Evolutionary conservation across 805 yeast genomes (phyloP).

Genomic region (Myxozyma udenii): DNA sequence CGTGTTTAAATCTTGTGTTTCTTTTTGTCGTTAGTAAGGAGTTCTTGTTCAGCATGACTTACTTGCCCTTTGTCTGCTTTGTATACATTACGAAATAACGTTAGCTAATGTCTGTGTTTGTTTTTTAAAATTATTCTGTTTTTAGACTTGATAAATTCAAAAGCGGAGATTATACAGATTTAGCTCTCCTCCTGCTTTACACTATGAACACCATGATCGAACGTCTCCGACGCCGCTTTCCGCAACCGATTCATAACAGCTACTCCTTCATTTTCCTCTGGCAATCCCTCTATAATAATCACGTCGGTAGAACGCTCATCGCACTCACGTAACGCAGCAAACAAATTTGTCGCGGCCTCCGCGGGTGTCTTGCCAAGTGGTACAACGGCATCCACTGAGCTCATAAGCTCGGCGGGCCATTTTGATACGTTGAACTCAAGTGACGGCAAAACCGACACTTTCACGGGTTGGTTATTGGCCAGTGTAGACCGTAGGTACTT

Average conservation of each 20-base stretch:
- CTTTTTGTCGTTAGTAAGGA: too few species aligned
- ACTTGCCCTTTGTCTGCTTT: too few species aligned
- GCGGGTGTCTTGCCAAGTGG: slow-evolving; percentile 48
- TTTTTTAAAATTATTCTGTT: too few species aligned
- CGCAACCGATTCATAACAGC: slow-evolving; percentile 90
- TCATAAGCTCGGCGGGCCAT: slow-evolving; percentile 8
- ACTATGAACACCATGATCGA: slow-evolving; percentile 6
- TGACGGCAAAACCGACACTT: slow-evolving; percentile 26
- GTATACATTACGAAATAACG: too few species aligned
- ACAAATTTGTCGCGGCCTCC: slow-evolving; percentile 72
- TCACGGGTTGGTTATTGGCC: neutral
- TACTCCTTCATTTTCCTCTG: slow-evolving; percentile 72
- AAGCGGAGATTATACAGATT: too few species aligned
- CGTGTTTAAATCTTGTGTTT: too few species aligned
- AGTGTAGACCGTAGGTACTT: neutral
- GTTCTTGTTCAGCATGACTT: too few species aligned
- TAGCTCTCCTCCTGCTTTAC: too few species aligned
- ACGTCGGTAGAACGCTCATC: slow-evolving; percentile 61
- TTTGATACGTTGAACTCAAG: slow-evolving; percentile 8
- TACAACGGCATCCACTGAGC: neutral
- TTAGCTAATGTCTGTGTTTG: too few species aligned
- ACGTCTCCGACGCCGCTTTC: slow-evolving; percentile 68
- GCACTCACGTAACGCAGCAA: slow-evolving; percentile 67
- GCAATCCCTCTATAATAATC: slow-evolving; percentile 81
- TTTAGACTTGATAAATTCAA: too few species aligned